Base-by-base conservation (phyloP, 2,329 filamentous ascomycete genomes). In the Furcasterigmium furcatum region DNA sequence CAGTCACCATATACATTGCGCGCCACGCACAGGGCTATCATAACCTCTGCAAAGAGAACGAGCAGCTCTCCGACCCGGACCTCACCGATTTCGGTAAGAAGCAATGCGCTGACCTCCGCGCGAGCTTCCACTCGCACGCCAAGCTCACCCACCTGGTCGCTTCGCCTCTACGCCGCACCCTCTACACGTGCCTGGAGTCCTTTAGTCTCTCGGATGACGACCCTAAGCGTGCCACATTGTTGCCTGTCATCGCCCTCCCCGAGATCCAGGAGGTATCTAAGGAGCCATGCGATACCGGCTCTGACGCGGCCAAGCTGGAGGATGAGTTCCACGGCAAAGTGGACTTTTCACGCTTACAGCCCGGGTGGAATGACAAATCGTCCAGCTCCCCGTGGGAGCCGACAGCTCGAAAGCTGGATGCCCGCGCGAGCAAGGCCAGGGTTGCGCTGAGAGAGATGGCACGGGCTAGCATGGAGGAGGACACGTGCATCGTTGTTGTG, bases 151-250 rank as follows among this genome's bases (percentile, higher is more conserved):
- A 87, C 54, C 75, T 95, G 9, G 77, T 91, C 18, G 83, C 89
- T 30, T 94, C 88, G 1, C 90, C 91, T 5, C 76, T 95, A 53
- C 83, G 85, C 41, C 82, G 91, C 50, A 94, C 91, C 2, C 74
- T 96, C 38, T 82, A 88, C 65, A 96, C 91, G 2, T 84, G 86
- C 25, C 73, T 90, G n/a, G n/a, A n/a, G n/a, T n/a, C n/a, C n/a
- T n/a, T n/a, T n/a, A n/a, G n/a, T n/a, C n/a, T n/a, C n/a, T 73
- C 80, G 43, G 57, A 72, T 19, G n/a, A n/a, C 18, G 16, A 16
- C 13, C 6, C 32, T 19, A 9, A 14, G 9, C 18, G 10, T 30
- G 19, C n/a, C n/a, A n/a, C n/a, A n/a, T n/a, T n/a, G n/a, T n/a
- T n/a, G n/a, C n/a, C n/a, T n/a, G 76, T 95, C 43, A 66, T 86